These are phyloP conservation scores for Lepiota subincarnata DNA, from an alignment of 768 basidiomycete genomes.

Conservation along the genomic window DNA sequence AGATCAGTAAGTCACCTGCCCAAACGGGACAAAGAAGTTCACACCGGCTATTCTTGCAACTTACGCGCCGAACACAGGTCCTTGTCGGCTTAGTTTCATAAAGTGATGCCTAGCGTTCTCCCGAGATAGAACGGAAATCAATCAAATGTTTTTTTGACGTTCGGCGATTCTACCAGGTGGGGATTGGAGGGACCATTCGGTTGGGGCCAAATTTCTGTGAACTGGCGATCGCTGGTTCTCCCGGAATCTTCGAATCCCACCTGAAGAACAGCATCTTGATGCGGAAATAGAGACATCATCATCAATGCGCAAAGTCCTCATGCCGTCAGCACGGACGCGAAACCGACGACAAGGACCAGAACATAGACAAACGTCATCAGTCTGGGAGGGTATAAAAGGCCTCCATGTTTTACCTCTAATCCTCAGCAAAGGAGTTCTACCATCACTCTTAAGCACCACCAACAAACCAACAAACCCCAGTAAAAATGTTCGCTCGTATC, in stretches of 20 bases:
- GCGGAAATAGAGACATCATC: no score
- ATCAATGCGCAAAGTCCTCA: no score
- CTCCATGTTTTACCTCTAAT: background rate
- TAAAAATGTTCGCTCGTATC: slow-evolving; percentile 26
- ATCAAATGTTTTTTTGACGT: background rate
- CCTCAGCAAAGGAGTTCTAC: slow-evolving; percentile 20
- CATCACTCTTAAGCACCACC: slow-evolving; percentile 13
- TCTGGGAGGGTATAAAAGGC: slow-evolving; percentile 12
- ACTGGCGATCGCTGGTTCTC: no score
- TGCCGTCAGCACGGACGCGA: no score
- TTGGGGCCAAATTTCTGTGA: no score
- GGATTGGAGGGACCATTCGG: background rate
- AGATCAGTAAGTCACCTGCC: background rate
- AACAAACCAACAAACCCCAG: background rate
- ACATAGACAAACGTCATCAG: no score
- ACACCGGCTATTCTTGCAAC: background rate
- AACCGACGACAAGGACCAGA: no score
- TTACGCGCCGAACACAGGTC: background rate
- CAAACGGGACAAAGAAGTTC: background rate
- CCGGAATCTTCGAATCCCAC: no score
- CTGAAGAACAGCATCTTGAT: no score
- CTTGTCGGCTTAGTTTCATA: background rate
- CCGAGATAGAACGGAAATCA: background rate
- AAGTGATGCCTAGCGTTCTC: background rate
- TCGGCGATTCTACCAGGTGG: background rate